These are phyloP conservation scores for Tolypocladium sp. DNA, from an alignment of 2,329 filamentous ascomycete genomes.

Conservation along the genomic window DNA sequence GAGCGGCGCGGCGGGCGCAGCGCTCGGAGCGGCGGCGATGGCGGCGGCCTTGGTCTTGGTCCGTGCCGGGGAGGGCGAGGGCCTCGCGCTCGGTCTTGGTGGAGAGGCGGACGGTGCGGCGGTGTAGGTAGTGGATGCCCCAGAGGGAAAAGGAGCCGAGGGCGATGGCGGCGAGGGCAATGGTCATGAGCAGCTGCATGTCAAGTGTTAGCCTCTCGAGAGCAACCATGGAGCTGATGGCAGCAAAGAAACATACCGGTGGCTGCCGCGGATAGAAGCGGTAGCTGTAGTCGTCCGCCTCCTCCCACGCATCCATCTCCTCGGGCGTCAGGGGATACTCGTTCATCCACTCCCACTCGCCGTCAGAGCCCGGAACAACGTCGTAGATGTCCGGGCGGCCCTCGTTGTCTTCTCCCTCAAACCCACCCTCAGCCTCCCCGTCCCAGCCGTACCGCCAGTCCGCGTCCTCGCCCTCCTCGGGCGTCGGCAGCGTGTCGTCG, in stretches of 20 bases:
- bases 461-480: neutral
- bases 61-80: neutral
- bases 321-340: neutral
- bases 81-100: neutral
- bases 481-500: neutral
- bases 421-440: neutral
- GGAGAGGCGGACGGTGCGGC: conserved; percentile 8
- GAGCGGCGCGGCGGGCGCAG: conserved; percentile 13
- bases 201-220: neutral
- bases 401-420: neutral
- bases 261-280: neutral
- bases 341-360: neutral
- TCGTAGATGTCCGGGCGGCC: neutral
- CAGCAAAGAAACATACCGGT: neutral
- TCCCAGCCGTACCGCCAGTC: neutral
- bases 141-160: conserved; percentile 16
- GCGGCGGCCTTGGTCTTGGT: conserved; percentile 3
- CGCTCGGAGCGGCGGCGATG: conserved; percentile 16
- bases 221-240: neutral
- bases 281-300: neutral
- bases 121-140: conserved; percentile 13
- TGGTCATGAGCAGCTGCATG: conserved; percentile 7
- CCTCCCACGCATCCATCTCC: neutral
- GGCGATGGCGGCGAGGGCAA: conserved; percentile 14
- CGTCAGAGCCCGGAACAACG: neutral